A percentile compares a stretch with the other conserved stretches of the same genome.
phyloP scores from a whole-genome alignment of 495 filamentous ascomycete genomes.

The Clavariopsis aquatica region DNA sequence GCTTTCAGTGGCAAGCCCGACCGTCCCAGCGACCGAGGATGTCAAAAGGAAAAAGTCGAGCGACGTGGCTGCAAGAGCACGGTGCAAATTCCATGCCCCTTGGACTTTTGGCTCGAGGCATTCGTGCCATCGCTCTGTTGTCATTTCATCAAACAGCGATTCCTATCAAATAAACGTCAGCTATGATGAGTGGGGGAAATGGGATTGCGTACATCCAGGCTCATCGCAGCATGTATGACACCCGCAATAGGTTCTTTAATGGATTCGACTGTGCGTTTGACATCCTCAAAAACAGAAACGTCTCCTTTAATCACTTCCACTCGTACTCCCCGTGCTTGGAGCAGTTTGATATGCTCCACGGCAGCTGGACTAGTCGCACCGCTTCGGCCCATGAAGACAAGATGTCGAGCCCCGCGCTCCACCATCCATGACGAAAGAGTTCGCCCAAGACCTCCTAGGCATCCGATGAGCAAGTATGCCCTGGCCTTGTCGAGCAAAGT shows the following conservation, averaged over 20 bases:
- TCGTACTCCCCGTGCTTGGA: neutral
- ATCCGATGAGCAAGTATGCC: slow-evolving; percentile 51
- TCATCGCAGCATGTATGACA: slow-evolving; percentile 9
- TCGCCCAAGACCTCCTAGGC: slow-evolving; percentile 49
- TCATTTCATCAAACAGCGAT: slow-evolving; percentile 17
- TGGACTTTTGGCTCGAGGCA: slow-evolving; percentile 6
- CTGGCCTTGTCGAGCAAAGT: slow-evolving; percentile 1
- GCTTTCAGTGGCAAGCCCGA: slow-evolving; percentile 15
- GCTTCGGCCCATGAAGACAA: slow-evolving; percentile 29
- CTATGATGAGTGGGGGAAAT: too few relatives aligned
- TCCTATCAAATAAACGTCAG: too few relatives aligned
- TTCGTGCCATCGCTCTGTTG: slow-evolving; percentile 1
- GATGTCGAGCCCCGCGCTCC: slow-evolving; percentile 18
- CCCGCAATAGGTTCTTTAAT: slow-evolving; percentile 4
- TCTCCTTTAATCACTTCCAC: slow-evolving; percentile 4
- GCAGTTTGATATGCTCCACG: neutral
- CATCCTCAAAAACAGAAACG: slow-evolving; percentile 6
- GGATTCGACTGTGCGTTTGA: neutral
- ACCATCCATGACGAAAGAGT: slow-evolving; percentile 23
- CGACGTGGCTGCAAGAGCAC: neutral
- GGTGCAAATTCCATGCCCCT: slow-evolving; percentile 31
- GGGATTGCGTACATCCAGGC: neutral
- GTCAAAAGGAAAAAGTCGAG: slow-evolving; percentile 36
- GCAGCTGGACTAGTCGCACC: slow-evolving; percentile 1
- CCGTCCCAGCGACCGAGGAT: slow-evolving; percentile 15